Conservation (phyloP, 163 green algal species). For the Chlamydomonas reinhardtii region DNA sequence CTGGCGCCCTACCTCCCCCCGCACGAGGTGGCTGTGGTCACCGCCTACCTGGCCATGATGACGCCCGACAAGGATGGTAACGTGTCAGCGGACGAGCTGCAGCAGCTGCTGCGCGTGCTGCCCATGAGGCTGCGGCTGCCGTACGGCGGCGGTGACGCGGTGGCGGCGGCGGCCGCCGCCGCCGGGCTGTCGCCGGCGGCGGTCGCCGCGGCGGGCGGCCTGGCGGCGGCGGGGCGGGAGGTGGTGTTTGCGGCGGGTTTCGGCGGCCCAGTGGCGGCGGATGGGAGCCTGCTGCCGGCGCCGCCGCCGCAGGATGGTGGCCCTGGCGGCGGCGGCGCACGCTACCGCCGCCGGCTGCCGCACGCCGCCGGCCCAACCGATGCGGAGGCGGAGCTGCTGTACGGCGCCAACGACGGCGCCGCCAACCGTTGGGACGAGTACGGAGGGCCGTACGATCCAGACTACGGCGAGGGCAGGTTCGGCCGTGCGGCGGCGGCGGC, state of each 20-base stretch:
- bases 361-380: neutral
- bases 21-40: neutral
- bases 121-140: slow-evolving; percentile 37
- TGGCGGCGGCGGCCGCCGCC: neutral
- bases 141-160: neutral
- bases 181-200: neutral
- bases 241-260: slow-evolving; percentile 38
- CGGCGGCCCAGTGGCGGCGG: slow-evolving; percentile 18
- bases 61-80: slow-evolving; percentile 29
- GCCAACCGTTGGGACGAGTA: no score
- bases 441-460: neutral
- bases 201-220: neutral
- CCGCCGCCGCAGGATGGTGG: neutral
- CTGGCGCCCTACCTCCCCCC: slow-evolving; percentile 21
- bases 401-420: slow-evolving; percentile 37
- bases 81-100: slow-evolving; percentile 28
- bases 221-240: neutral
- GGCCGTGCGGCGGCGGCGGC: neutral
- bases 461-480: slow-evolving; percentile 17
- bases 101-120: slow-evolving; percentile 45
- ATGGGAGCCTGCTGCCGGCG: slow-evolving; percentile 16
- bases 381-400: slow-evolving; percentile 30
- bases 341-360: slow-evolving; percentile 8
- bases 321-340: neutral
- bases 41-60: slow-evolving; percentile 28